Base-by-base conservation (phyloP, 1,284 basidiomycete species). In the Tremellales sp. region DNA sequence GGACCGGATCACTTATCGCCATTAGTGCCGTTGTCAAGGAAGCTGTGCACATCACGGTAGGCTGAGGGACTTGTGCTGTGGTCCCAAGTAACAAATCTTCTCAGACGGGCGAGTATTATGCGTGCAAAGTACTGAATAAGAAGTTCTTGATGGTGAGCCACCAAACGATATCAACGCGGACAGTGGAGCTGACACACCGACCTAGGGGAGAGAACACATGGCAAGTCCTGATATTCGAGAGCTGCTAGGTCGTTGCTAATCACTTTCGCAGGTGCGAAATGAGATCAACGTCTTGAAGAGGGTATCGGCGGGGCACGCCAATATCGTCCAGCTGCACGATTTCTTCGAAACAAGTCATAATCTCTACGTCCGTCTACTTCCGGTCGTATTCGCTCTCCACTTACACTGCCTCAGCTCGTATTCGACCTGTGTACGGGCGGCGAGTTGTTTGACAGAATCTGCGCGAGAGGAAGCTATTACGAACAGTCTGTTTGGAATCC, bases 321-420 rank as follows among this genome's bases (percentile, higher is more conserved):
- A 94, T 71, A 86, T 93, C 54, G 89, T 93, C 44, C 89, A 87
- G 10, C 76, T 97, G 27, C 87, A 93, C 69, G 94, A 98, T 72
- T 97, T 97, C 76, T 98, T 97, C 66, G 94, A 98, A 85, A 97
- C 92, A 24, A 78, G 87, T 22, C 89, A 95, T 75, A 97, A 97
- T 65, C 81, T 94, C 55, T 94, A 91, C 67, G 70, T 72, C 31
- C 45, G 64, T 53, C 12, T 27, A 10, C 21, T 24, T 19, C 21
- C 3, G 26, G n/a, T n/a, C 40, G 19, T 21, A 42, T 40, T 50
- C 43, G 44, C 37, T 12, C 19, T 21, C 22, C 18, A 40, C 34
- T 13, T 24, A 6, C 12, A 4, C 3, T 13, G 3, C 4, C 7
- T 32, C 43, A 71, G 69, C 85, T 98, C 50, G 87, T 87, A 58